phyloP scores from a whole-genome alignment of 371 early-diverging fungal genomes.

The Catenaria anguillulae region DNA sequence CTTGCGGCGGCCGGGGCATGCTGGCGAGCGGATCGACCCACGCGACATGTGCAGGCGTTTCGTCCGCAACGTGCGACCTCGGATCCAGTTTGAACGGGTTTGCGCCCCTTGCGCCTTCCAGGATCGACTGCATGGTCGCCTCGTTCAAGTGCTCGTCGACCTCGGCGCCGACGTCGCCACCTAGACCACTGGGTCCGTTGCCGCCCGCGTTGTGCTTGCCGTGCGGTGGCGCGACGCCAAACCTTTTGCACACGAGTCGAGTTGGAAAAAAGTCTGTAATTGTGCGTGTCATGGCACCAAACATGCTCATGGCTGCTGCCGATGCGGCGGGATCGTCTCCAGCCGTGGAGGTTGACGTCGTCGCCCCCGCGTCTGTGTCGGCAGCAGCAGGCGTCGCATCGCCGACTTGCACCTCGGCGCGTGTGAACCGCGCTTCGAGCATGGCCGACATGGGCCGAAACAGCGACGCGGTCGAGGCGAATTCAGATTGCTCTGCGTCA shows the following conservation, averaged over 20 bases:
- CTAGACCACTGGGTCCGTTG: constrained; percentile 30
- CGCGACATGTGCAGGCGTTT: no score
- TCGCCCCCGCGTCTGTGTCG: neutral
- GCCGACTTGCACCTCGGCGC: no score
- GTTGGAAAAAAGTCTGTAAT: constrained; percentile 44
- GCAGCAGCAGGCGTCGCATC: neutral
- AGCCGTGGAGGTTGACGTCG: no score
- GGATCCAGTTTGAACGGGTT: no score
- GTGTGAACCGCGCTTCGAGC: neutral
- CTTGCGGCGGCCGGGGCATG: neutral
- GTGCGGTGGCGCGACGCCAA: constrained; percentile 63
- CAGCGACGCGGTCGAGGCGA: neutral
- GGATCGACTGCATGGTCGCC: constrained; percentile 39
- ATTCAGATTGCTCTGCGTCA: neutral
- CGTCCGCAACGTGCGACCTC: no score
- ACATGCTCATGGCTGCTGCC: no score
- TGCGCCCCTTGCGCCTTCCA: constrained; percentile 9
- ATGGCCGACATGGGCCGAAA: neutral
- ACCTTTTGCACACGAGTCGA: constrained; percentile 61
- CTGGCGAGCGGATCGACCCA: no score
- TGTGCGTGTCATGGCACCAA: no score
- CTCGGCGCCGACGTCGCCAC: constrained; percentile 25
- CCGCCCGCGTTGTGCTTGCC: constrained; percentile 20
- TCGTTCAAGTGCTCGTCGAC: constrained; percentile 35
- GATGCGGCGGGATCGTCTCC: neutral